Base-by-base conservation (phyloP, 129 eudicot species). In the Lonicera japonica region DNA sequence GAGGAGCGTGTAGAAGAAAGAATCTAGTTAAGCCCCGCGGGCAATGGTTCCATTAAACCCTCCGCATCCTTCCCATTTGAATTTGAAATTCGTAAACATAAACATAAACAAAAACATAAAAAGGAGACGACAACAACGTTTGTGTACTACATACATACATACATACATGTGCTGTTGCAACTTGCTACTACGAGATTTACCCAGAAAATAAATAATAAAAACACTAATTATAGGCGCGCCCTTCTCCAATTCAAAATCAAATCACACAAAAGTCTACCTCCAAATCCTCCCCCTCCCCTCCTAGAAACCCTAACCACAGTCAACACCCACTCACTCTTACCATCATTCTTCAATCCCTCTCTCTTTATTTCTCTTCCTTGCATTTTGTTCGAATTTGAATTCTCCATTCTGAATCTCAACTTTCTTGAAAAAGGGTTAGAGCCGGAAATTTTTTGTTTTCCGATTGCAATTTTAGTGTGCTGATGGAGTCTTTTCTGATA, bases 401-500 rank as follows among this genome's bases (percentile, higher is more conserved):
- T 64, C 57, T 22, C 9, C 47, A 61, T 60, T 69, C 74, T 60
- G 70, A 62, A 54, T 75, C 64, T 69, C 13, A 17, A 23, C 18
- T 45, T 61, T 45, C 59, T 64, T 53, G 36, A 39, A 71, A 71
- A 51, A 21, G 19, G 55, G 21, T 61, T 45, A 4, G 48, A 66
- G 66, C 46, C 24, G 38, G 25, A 2, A 60, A 65, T 51, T 48
- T 11, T 63, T 50, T 4, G 11, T 17, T n/a, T 56, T n/a, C 41
- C 14, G 9, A 16, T 12, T 40, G 14, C 12, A 18, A 41, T 59
- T 40, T 39, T 56, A 7, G 15, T 8, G 24, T 0, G 29, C 13
- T 34, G 21, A 74, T 74, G 86, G 79, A 67, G 65, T 43, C 66
- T 39, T 21, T 58, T 15, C 21, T 25, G 53, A 41, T 55, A 25